Evolutionary conservation across 1,139 yeast genomes (phyloP), one percentile per base, ranked within the genome.

Genomic region (Hanseniaspora gamundiae): DNA sequence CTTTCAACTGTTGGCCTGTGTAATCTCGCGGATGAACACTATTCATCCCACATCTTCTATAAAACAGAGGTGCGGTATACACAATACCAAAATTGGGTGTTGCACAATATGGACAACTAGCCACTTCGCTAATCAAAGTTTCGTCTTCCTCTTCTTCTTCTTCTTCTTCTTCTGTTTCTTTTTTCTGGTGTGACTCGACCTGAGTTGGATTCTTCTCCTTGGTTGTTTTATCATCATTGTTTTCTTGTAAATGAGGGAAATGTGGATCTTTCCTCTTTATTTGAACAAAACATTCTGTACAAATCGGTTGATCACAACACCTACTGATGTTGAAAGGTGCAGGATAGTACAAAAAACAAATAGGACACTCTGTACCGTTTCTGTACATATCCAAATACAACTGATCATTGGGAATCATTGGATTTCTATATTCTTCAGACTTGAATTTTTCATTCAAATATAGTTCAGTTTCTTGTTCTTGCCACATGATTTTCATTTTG

Each of bases 201-300:
- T 28, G 30, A n/a, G 19, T 30, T 30, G 33, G 7, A 10, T 9
- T n/a, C 8, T n/a, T n/a, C 35, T n/a, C 17, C 16, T 30, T 5
- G 14, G n/a, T 28, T 8, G n/a, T n/a, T 30, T 30, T 30, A n/a
- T 30, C 17, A n/a, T 19, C 36, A 17, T 53, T 36, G 24, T 31
- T 20, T 7, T 33, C 21, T 33, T 59, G 51, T 17, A 56, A 48
- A 1, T 63, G 53, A 31, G 64, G 61, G 31, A 88, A 85, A 62
- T 88, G 97, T 0, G 98, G 97, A n/a, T 86, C 94, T 24, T 82
- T 69, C 47, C 98, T 72, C 61, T 84, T 87, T 59, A 91, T 87
- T 61, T 88, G 97, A 8, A 88, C 96, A 72, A 91, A 91, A 61
- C 98, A 91, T 63, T 91, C 98, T 1, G 95, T 75, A 63, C 98